phyloP scores from a whole-genome alignment of 345 rosid species.

The Rhodamnia argentea region DNA sequence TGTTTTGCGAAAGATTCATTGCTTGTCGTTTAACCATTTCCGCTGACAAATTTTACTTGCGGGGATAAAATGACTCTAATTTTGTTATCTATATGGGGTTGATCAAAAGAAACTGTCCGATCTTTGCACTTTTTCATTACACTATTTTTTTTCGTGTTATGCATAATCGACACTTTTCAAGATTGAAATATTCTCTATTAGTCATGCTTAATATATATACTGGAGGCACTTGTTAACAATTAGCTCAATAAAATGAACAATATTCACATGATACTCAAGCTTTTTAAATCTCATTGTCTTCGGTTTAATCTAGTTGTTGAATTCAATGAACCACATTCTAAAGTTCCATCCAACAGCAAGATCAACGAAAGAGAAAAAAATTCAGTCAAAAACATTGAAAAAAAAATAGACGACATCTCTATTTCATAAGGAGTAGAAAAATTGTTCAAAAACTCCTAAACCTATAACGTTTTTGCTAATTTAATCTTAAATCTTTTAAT shows the following conservation, averaged over 20 bases:
- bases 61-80: no score
- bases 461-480: no score
- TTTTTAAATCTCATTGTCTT: not conserved
- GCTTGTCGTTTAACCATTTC: no score
- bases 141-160: not conserved
- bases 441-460: no score
- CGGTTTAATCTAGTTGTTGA: not conserved
- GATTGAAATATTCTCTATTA: not conserved
- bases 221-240: not conserved
- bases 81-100: no score
- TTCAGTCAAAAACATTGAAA: not conserved
- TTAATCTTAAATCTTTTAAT: no score
- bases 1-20: no score
- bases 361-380: not conserved
- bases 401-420: not conserved
- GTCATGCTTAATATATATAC: not conserved
- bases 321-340: not conserved
- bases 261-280: not conserved
- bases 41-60: no score
- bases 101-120: no score
- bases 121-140: not conserved
- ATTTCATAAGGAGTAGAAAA: no score
- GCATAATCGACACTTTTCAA: not conserved
- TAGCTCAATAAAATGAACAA: not conserved
- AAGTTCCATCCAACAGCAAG: not conserved